Conservation (phyloP, 2,329 filamentous ascomycete species). For the Leptodontidium sp. region DNA sequence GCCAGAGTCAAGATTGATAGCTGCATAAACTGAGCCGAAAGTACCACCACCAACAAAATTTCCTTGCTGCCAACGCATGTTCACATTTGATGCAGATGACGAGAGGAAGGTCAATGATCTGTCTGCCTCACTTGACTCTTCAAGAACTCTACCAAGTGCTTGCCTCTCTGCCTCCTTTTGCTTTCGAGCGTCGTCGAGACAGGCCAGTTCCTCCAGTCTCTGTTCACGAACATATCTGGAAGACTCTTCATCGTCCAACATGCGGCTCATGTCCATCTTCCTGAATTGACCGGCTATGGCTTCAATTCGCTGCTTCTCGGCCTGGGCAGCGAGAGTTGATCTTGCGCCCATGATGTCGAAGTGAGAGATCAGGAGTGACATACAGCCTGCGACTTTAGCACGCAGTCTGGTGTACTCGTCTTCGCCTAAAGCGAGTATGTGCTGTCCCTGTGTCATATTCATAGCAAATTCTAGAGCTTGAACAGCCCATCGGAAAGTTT, state of each 20-base stretch:
- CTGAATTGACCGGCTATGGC: conserved; percentile 79
- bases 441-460: conserved; percentile 93
- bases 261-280: conserved; percentile 78
- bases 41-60: conserved; percentile 97
- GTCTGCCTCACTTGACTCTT: conserved; percentile 95
- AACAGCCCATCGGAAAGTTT: conserved; percentile 97
- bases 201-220: conserved; percentile 75
- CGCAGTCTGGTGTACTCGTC: conserved; percentile 85
- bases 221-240: conserved; percentile 76
- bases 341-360: conserved; percentile 99
- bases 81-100: conserved; percentile 93
- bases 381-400: conserved; percentile 92
- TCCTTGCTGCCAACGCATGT: conserved; percentile 97
- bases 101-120: conserved; percentile 93
- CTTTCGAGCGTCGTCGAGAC: conserved; percentile 80
- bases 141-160: conserved; percentile 86
- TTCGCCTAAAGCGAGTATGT: conserved; percentile 90
- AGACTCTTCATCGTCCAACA: conserved; percentile 85
- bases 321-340: conserved; percentile 90
- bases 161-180: conserved; percentile 86
- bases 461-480: conserved; percentile 95
- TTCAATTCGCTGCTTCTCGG: conserved; percentile 88
- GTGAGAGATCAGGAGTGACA: conserved; percentile 96
- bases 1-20: conserved; percentile 95
- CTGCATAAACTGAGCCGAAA: conserved; percentile 96